Percentiles rank a stretch among this genome's conserved stretches.
Evolutionary conservation across 2,329 filamentous ascomycete species (phyloP).

Genomic region (Fusarium sarcochroum): DNA sequence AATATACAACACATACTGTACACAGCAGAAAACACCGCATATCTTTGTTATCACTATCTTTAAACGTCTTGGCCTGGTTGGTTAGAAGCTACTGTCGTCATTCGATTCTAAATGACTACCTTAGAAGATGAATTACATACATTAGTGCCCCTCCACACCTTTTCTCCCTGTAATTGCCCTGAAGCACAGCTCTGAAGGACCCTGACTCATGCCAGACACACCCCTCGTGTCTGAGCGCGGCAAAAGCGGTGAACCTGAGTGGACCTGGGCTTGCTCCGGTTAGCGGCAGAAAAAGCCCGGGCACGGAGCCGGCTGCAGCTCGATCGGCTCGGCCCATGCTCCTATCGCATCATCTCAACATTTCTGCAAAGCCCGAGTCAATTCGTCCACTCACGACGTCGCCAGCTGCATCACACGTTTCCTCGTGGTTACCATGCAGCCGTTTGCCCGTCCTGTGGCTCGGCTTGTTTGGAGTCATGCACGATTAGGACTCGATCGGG

Average conservation of each 20-base stretch:
- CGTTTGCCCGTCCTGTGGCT: slow-evolving; percentile 52
- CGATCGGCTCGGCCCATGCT: slow-evolving; percentile 45
- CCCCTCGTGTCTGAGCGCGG: slow-evolving; percentile 4
- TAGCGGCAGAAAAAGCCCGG: slow-evolving; percentile 46
- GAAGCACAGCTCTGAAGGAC: slow-evolving; percentile 9
- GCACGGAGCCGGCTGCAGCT: slow-evolving; percentile 43
- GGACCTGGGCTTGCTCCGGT: slow-evolving; percentile 12
- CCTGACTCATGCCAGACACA: slow-evolving; percentile 15
- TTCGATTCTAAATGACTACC: slow-evolving; percentile 26
- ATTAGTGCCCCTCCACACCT: slow-evolving; percentile 39
- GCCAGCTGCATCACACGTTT: slow-evolving; percentile 25
- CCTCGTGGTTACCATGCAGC: slow-evolving; percentile 51
- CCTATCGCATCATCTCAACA: slow-evolving; percentile 40
- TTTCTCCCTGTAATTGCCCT: slow-evolving; percentile 25
- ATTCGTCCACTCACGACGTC: slow-evolving; percentile 31
- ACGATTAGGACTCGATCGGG: slow-evolving; percentile 45
- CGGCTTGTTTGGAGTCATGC: slow-evolving; percentile 51
- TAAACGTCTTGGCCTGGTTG: slow-evolving; percentile 31
- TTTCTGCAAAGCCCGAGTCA: slow-evolving; percentile 23
- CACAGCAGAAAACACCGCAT: slow-evolving; percentile 40
- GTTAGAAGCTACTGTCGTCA: slow-evolving; percentile 34
- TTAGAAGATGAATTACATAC: slow-evolving; percentile 6
- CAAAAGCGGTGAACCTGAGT: slow-evolving; percentile 41
- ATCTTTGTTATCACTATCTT: slow-evolving; percentile 25
- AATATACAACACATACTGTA: slow-evolving; percentile 31